Conservation (phyloP, 2,329 filamentous ascomycete species). For the Apiospora malaysiana region DNA sequence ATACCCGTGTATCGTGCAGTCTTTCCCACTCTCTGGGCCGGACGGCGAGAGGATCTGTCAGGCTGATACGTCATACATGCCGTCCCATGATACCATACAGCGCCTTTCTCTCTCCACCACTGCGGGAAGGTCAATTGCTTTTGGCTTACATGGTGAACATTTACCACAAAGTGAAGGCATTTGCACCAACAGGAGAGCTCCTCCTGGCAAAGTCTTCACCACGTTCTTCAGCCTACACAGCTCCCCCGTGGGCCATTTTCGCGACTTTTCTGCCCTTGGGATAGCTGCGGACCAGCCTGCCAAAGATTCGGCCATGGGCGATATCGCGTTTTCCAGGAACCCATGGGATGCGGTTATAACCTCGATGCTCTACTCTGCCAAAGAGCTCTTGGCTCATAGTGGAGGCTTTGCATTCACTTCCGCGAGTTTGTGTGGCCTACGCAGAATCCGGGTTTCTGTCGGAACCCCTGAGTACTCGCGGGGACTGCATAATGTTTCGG, state of each 20-base stretch:
- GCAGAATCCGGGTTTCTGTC: constrained; percentile 29
- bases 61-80: constrained; percentile 22
- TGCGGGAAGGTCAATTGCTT: neutral
- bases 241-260: neutral
- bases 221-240: constrained; percentile 4
- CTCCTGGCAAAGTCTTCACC: neutral
- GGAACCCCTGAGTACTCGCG: constrained; percentile 2
- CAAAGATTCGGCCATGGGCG: neutral
- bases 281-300: neutral
- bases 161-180: neutral
- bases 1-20: constrained; percentile 24
- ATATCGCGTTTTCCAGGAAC: neutral
- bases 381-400: constrained; percentile 26
- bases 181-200: neutral
- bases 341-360: constrained; percentile 20
- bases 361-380: constrained; percentile 23
- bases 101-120: constrained; percentile 23
- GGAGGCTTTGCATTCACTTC: constrained; percentile 28
- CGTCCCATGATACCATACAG: constrained; percentile 25
- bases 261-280: neutral
- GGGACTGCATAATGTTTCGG: constrained; percentile 26
- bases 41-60: constrained; percentile 29
- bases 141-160: neutral
- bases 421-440: constrained; percentile 26
- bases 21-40: constrained; percentile 29